Conservation (phyloP, 176 grass and related monocot species). For the Thinopyrum elongatum region DNA sequence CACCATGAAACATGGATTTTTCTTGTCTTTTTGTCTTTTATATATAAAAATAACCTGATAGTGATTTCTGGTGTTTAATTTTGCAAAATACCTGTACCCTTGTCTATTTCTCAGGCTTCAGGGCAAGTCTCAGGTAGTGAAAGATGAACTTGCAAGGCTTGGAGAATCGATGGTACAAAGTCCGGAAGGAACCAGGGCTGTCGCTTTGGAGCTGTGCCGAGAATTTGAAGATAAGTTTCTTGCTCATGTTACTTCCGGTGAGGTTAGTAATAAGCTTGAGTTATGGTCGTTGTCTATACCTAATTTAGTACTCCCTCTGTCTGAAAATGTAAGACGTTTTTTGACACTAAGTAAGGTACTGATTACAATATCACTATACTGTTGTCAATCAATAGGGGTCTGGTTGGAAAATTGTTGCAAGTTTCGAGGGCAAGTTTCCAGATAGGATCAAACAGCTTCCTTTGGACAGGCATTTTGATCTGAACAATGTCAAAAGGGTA, state of each 20-base stretch:
- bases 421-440: conserved; percentile 93
- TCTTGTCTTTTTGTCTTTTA: not conserved
- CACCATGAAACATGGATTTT: not conserved
- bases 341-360: conserved; percentile 24
- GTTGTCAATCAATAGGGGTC: conserved; percentile 61
- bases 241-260: conserved; percentile 78
- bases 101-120: conserved; percentile 60
- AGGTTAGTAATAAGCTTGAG: conserved; percentile 56
- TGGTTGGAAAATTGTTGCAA: conserved; percentile 94
- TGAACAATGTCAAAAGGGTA: conserved; percentile 97
- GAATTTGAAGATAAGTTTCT: conserved; percentile 96
- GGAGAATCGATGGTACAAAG: conserved; percentile 92
- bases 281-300: conserved; percentile 22
- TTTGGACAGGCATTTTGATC: conserved; percentile 84
- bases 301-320: not conserved
- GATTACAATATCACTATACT: not conserved
- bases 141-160: conserved; percentile 88
- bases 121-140: conserved; percentile 84
- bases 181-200: conserved; percentile 74
- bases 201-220: conserved; percentile 88
- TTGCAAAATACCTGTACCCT: not conserved
- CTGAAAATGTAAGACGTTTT: too few species aligned
- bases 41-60: not conserved
- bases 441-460: conserved; percentile 94
- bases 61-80: conserved; percentile 31